Conservation (phyloP, 176 grass and related monocot genomes). For the Saccharum officinarum region DNA sequence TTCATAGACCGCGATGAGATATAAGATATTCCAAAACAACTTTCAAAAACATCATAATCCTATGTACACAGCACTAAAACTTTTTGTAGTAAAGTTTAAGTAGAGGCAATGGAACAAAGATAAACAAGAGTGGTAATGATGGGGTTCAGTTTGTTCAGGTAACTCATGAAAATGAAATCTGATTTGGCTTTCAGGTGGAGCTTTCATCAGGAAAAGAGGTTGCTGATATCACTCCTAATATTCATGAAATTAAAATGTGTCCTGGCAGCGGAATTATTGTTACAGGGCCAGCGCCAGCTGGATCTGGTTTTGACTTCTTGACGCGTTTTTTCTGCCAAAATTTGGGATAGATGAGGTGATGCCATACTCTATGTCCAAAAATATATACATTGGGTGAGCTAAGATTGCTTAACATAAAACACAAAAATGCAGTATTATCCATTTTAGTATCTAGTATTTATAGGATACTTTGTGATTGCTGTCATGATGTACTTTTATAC, state of each 20-base stretch:
- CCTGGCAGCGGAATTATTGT: conserved; percentile 49
- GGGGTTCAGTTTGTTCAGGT: neutral
- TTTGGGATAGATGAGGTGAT: conserved; percentile 75
- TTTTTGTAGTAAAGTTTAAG: neutral
- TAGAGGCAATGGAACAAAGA: neutral
- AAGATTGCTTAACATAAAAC: neutral
- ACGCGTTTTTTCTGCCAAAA: conserved; percentile 64
- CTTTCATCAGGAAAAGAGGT: conserved; percentile 76
- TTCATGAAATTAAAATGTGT: conserved; percentile 54
- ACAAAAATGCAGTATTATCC: neutral
- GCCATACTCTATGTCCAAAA: neutral
- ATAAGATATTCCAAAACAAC: neutral
- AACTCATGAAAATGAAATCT: neutral
- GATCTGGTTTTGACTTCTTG: conserved; percentile 80
- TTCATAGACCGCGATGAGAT: neutral
- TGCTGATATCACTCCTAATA: conserved; percentile 53
- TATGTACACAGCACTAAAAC: neutral
- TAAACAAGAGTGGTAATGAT: neutral
- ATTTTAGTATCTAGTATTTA: neutral
- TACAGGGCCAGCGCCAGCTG: conserved; percentile 61
- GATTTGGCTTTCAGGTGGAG: conserved; percentile 59
- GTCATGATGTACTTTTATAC: neutral
- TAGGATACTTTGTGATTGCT: neutral
- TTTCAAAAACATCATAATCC: neutral
- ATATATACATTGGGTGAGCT: neutral